Evolutionary conservation across 768 basidiomycete species (phyloP).

Genomic region (Udeniomyces megalosporus): DNA sequence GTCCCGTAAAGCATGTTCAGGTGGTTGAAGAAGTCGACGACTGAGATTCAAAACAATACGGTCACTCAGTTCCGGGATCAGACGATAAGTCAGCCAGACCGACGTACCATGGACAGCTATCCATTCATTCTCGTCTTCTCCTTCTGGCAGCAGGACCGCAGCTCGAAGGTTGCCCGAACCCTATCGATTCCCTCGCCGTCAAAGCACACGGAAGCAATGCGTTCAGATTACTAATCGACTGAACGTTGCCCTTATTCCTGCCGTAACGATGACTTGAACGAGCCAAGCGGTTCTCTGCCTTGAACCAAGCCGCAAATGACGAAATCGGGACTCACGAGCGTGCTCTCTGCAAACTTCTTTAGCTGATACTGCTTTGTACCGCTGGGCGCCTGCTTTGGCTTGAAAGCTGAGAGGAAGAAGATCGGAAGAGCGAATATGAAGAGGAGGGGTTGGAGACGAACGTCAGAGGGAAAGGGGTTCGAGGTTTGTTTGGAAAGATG

Average conservation of each 20-base stretch:
- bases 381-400: constrained; percentile 84
- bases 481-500: too few relatives aligned
- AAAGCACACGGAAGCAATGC: background rate
- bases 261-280: background rate
- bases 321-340: constrained; percentile 21
- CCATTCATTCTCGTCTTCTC: constrained; percentile 96
- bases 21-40: constrained; percentile 99
- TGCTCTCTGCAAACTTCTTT: constrained; percentile 51
- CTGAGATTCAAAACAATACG: constrained; percentile 32
- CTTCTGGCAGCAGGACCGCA: constrained; percentile 87
- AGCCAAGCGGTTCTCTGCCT: background rate
- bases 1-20: constrained; percentile 98
- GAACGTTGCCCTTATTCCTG: too few relatives aligned
- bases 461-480: background rate
- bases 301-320: background rate
- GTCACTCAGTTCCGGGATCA: too few relatives aligned
- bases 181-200: constrained; percentile 38
- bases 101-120: constrained; percentile 88
- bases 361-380: constrained; percentile 97
- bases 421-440: background rate
- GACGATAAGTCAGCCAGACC: too few relatives aligned
- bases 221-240: too few relatives aligned
- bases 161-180: constrained; percentile 87
- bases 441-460: too few relatives aligned
- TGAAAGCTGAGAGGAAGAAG: constrained; percentile 42